Percentiles rank a stretch among this genome's conserved stretches.
Evolutionary conservation across 192 early-diverging fungal genomes (phyloP).

Genomic region (Piromyces finnis): DNA sequence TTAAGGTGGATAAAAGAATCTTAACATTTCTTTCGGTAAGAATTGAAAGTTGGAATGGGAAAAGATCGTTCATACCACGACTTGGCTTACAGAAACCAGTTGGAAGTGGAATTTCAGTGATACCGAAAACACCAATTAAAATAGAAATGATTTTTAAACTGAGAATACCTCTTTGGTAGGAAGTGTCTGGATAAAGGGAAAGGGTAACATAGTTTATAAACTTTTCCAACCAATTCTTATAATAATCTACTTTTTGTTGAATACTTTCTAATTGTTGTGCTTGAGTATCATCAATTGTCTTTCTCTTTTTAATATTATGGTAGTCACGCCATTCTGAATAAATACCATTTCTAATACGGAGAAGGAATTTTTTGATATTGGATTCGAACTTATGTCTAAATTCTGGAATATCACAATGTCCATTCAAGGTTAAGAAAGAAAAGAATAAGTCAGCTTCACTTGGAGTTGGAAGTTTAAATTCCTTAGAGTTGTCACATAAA

Average conservation of each 20-base stretch:
- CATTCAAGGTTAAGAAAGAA: not conserved
- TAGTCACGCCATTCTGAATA: not conserved
- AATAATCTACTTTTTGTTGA: not conserved
- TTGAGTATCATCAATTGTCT: not conserved
- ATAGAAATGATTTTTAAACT: constrained; percentile 29
- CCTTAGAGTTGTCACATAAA: not conserved
- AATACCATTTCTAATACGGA: not conserved
- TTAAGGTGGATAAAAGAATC: not conserved
- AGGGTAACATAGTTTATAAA: not conserved
- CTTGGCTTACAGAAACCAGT: constrained; percentile 15
- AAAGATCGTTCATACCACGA: constrained; percentile 13
- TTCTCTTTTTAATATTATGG: not conserved
- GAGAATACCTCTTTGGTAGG: constrained; percentile 48
- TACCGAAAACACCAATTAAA: constrained; percentile 30
- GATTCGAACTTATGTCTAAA: not conserved
- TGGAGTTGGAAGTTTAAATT: not conserved
- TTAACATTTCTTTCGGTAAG: constrained; percentile 20
- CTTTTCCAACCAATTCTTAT: not conserved
- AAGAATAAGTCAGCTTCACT: not conserved
- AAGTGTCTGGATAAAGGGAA: constrained; percentile 54
- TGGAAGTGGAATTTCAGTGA: constrained; percentile 20
- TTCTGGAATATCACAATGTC: not conserved
- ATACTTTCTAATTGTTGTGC: not conserved
- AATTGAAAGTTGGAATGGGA: constrained; percentile 33
- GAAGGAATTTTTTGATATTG: not conserved